A percentile compares a stretch with the other conserved stretches of the same genome.
Conservation (phyloP, 2,329 filamentous ascomycete species). For the Venturia pyrina region DNA sequence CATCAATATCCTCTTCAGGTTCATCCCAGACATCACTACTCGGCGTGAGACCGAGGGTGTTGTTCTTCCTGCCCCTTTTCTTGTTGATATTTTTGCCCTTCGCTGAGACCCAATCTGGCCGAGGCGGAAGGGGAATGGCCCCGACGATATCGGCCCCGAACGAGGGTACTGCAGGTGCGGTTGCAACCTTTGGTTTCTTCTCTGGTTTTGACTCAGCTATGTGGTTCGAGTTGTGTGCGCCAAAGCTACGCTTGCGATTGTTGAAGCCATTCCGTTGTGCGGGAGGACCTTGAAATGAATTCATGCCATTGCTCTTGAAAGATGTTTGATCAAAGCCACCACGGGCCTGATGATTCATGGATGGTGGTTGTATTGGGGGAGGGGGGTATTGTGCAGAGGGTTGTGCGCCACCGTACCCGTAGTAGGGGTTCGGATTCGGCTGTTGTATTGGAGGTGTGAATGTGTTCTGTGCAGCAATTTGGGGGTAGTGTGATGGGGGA, state of each 20-base stretch:
- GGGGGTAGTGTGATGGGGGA: slow-evolving; percentile 1
- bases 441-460: neutral
- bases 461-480: neutral
- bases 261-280: neutral
- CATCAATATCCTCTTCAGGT: slow-evolving; percentile 58
- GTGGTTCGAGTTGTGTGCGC: neutral
- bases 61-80: slow-evolving; percentile 63
- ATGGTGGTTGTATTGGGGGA: neutral
- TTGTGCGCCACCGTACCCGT: slow-evolving; percentile 1
- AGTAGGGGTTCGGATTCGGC: neutral
- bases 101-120: slow-evolving; percentile 11
- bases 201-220: slow-evolving; percentile 14
- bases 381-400: neutral
- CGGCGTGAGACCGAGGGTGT: slow-evolving; percentile 62
- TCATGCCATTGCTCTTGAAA: neutral
- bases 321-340: neutral
- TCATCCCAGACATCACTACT: slow-evolving; percentile 35
- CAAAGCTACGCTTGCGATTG: neutral
- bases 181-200: slow-evolving; percentile 23
- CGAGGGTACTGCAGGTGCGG: slow-evolving; percentile 24
- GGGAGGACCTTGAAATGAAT: neutral
- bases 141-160: slow-evolving; percentile 25
- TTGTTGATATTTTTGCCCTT: slow-evolving; percentile 11
- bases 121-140: slow-evolving; percentile 14
- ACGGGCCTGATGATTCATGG: neutral